These are phyloP conservation scores for Kwoniella newhampshirensis DNA, from an alignment of 768 basidiomycete species.

Conservation along the genomic window DNA sequence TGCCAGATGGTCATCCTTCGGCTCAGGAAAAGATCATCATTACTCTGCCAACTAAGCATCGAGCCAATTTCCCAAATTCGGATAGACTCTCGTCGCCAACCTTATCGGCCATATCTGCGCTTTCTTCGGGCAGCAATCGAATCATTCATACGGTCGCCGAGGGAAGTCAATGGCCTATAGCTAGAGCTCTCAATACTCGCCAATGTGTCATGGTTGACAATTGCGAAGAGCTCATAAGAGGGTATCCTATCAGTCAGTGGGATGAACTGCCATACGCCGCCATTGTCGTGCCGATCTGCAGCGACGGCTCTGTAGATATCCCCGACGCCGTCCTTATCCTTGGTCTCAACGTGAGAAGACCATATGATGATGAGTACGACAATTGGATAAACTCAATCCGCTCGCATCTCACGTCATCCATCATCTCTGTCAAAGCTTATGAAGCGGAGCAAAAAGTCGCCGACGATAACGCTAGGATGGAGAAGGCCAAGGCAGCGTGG, in stretches of 20 bases:
- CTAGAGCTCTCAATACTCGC: constrained; percentile 38
- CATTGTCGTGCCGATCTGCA: constrained; percentile 47
- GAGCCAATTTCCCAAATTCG: constrained; percentile 27
- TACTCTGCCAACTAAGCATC: constrained; percentile 9
- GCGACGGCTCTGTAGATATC: constrained; percentile 33
- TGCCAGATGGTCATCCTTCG: constrained; percentile 35
- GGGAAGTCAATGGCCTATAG: constrained; percentile 39
- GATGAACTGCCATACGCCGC: constrained; percentile 46
- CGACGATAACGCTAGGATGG: constrained; percentile 36
- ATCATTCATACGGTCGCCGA: constrained; percentile 20
- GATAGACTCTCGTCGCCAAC: constrained; percentile 41
- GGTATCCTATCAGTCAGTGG: constrained; percentile 43
- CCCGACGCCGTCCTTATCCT: constrained; percentile 46
- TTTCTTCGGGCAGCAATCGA: constrained; percentile 36
- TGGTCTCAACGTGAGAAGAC: constrained; percentile 46
- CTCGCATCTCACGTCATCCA: constrained; percentile 33
- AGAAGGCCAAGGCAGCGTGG: constrained; percentile 46
- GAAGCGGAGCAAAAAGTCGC: constrained; percentile 29
- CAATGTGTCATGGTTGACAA: constrained; percentile 48
- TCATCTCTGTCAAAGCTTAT: constrained; percentile 31
- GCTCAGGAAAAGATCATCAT: constrained; percentile 12
- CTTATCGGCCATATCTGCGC: constrained; percentile 38
- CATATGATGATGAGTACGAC: constrained; percentile 45
- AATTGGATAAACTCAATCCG: constrained; percentile 41
- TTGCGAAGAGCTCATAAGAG: constrained; percentile 31